Conservation (phyloP, 805 yeast species). For the Candida khao-thaluensis region DNA sequence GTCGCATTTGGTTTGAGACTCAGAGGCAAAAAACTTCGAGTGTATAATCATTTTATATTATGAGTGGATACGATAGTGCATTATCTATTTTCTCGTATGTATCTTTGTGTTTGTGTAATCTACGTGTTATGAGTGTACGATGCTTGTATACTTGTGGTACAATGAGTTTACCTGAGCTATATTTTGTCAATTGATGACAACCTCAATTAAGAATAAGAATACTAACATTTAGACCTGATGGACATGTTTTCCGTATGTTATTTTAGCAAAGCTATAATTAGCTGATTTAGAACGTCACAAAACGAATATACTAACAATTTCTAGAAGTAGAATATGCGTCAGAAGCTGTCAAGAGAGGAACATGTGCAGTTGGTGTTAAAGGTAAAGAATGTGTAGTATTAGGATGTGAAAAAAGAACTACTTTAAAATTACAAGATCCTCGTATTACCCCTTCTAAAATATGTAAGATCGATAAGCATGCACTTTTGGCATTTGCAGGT, state of each 20-base stretch:
- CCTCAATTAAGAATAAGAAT: too few species aligned
- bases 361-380: constrained; percentile 96
- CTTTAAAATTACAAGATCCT: constrained; percentile 93
- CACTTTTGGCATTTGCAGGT: constrained; percentile 93
- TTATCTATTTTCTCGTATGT: constrained; percentile 92
- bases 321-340: constrained; percentile 92
- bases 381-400: constrained; percentile 86
- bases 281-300: background rate
- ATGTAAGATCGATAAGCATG: constrained; percentile 86
- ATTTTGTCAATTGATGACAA: too few species aligned
- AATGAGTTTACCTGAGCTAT: background rate
- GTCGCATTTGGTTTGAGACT: constrained; percentile 1
- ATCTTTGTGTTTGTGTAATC: background rate
- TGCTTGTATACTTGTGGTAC: background rate
- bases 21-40: constrained; percentile 8
- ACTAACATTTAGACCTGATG: constrained; percentile 81
- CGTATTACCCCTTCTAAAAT: constrained; percentile 94
- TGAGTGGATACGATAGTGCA: constrained; percentile 99
- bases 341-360: constrained; percentile 97
- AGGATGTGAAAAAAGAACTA: constrained; percentile 96
- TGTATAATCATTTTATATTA: constrained; percentile 22
- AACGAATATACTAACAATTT: constrained; percentile 28
- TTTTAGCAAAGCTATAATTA: background rate
- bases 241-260: constrained; percentile 87
- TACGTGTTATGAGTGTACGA: background rate